Evolutionary conservation across 1,139 yeast genomes (phyloP).

Genomic region (Geotrichum aggregatum): DNA sequence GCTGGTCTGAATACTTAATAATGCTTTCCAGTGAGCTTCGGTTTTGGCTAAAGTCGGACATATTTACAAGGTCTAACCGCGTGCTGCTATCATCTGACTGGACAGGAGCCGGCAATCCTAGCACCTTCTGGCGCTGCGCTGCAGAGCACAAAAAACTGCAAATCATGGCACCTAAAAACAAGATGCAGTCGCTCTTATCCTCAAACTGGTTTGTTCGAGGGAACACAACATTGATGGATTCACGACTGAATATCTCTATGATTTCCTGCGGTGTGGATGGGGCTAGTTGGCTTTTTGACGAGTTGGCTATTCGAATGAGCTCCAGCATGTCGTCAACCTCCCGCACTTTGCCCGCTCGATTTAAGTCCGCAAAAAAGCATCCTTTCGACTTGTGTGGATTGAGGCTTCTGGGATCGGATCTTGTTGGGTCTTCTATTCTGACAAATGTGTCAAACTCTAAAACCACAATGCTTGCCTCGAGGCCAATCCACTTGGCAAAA

Average conservation of each 20-base stretch:
- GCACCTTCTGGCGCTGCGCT: not conserved
- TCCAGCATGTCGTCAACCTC: constrained; percentile 16
- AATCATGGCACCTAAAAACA: constrained; percentile 1
- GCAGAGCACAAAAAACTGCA: constrained; percentile 5
- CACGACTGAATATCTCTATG: constrained; percentile 2
- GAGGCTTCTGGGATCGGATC: not conserved
- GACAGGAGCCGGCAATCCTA: not conserved
- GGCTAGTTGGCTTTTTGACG: not conserved
- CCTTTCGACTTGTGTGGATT: not conserved
- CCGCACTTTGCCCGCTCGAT: constrained; percentile 18
- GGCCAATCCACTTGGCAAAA: constrained; percentile 21
- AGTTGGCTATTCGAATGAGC: constrained; percentile 6
- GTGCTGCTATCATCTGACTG: constrained; percentile 6
- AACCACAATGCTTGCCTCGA: constrained; percentile 12
- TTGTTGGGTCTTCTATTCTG: constrained; percentile 14
- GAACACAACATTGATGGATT: not conserved
- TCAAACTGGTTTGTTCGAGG: constrained; percentile 1
- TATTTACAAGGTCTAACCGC: constrained; percentile 2
- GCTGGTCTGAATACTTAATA: not conserved
- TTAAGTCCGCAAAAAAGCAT: constrained; percentile 17
- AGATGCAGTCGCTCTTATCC: constrained; percentile 1
- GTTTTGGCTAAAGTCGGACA: not conserved
- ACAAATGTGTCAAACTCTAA: constrained; percentile 13
- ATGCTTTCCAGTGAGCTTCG: constrained; percentile 1
- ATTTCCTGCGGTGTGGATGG: not conserved